These are phyloP conservation scores for Tylopilus plumbeoviolaceoides DNA, from an alignment of 768 basidiomycete genomes.

Conservation along the genomic window DNA sequence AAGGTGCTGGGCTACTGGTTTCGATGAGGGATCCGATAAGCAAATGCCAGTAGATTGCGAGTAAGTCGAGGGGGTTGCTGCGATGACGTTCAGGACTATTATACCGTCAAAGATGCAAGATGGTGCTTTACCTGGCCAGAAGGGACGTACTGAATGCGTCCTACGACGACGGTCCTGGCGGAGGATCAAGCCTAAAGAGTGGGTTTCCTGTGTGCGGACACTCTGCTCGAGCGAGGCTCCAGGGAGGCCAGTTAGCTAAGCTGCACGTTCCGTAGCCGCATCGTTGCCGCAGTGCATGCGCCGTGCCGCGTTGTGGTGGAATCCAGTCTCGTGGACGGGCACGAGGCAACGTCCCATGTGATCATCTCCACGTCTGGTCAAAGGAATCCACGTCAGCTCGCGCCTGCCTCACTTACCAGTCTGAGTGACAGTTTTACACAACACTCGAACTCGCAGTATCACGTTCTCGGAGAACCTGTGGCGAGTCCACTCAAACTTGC, in stretches of 20 bases:
- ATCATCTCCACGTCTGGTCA: not conserved
- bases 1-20: not conserved
- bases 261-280: constrained; percentile 10
- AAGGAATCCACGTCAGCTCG: not conserved
- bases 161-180: not conserved
- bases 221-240: not conserved
- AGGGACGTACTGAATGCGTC: not conserved
- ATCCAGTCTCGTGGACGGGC: not conserved
- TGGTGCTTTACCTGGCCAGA: not conserved
- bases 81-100: not conserved
- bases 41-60: not conserved
- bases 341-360: constrained; percentile 5
- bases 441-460: too few species aligned
- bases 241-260: constrained; percentile 17
- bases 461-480: too few species aligned
- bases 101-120: not conserved
- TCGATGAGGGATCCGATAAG: not conserved
- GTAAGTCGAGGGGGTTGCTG: not conserved
- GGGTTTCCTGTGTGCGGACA: not conserved
- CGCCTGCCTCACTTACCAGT: not conserved
- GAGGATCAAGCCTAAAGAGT: too few species aligned
- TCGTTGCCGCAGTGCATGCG: not conserved
- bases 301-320: not conserved
- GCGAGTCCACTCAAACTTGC: not conserved
- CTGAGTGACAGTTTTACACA: too few species aligned